Percentiles rank a stretch among this genome's conserved stretches.
phyloP scores from a whole-genome alignment of 306 rosid species.

The Ormosia emarginata region DNA sequence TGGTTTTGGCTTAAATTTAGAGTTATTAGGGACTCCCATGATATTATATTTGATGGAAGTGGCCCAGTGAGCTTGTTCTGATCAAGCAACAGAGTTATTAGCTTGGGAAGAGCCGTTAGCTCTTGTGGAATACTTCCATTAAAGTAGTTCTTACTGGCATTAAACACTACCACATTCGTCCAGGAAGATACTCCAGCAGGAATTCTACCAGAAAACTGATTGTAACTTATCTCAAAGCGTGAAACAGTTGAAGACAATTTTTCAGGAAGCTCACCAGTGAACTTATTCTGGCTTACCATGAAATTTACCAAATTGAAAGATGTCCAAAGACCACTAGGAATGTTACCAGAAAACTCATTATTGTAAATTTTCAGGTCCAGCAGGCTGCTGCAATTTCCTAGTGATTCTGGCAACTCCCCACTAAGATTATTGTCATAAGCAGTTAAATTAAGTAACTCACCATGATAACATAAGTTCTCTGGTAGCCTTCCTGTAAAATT shows the following conservation, averaged over 20 bases:
- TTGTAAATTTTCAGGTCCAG: neutral
- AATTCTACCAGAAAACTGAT: constrained; percentile 41
- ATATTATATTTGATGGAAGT: constrained; percentile 30
- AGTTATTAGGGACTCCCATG: constrained; percentile 29
- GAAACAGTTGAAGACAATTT: constrained; percentile 16
- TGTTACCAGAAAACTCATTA: constrained; percentile 38
- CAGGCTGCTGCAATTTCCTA: constrained; percentile 43
- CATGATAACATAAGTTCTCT: constrained; percentile 44
- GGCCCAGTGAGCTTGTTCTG: constrained; percentile 35
- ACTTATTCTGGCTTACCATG: constrained; percentile 29
- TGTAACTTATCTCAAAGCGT: constrained; percentile 34
- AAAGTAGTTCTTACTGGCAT: constrained; percentile 43
- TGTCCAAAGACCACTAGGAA: constrained; percentile 57
- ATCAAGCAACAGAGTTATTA: constrained; percentile 33
- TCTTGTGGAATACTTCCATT: constrained; percentile 46
- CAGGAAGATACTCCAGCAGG: constrained; percentile 37
- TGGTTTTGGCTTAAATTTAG: constrained; percentile 39
- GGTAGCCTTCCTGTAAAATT: constrained; percentile 54
- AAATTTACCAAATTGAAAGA: constrained; percentile 13
- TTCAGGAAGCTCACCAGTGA: constrained; percentile 49
- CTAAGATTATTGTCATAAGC: constrained; percentile 37
- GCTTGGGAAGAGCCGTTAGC: constrained; percentile 31
- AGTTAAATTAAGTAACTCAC: constrained; percentile 29
- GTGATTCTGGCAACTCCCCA: constrained; percentile 47
- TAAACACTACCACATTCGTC: constrained; percentile 30